phyloP scores from a whole-genome alignment of 2,329 filamentous ascomycete species.

The Beauveria sp. region DNA sequence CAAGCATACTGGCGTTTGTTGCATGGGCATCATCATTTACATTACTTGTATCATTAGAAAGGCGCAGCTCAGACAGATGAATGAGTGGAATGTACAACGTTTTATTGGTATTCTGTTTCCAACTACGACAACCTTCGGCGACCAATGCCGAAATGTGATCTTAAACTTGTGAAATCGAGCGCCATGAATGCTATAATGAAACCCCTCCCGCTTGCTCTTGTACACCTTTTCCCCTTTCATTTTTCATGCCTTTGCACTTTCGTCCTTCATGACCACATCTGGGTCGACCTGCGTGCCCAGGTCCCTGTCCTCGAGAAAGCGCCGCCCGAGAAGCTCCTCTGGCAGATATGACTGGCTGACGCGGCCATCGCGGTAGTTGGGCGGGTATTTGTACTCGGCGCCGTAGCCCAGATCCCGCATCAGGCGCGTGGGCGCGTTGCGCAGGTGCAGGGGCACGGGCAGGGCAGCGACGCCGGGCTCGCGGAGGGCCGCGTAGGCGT shows the following conservation, averaged over 20 bases:
- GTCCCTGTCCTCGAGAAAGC: slow-evolving; percentile 73
- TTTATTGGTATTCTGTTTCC: background rate
- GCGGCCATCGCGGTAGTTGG: slow-evolving; percentile 73
- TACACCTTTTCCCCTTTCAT: background rate
- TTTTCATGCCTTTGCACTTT: background rate
- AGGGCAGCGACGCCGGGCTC: slow-evolving; percentile 78
- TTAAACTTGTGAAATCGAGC: background rate
- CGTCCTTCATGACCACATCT: slow-evolving; percentile 43
- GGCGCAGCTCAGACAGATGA: background rate
- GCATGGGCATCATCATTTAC: background rate
- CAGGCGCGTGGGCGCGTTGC: slow-evolving; percentile 84
- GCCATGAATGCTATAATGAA: slow-evolving; percentile 5
- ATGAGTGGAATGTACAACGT: background rate
- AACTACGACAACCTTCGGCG: background rate
- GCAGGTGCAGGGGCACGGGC: slow-evolving; percentile 77
- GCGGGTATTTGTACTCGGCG: slow-evolving; percentile 92
- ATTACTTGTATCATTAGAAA: background rate
- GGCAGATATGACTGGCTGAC: slow-evolving; percentile 91
- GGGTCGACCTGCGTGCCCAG: slow-evolving; percentile 72
- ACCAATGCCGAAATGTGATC: background rate
- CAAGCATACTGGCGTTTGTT: background rate
- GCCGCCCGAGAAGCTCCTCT: slow-evolving; percentile 58
- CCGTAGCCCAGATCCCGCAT: slow-evolving; percentile 94
- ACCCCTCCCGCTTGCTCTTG: background rate
- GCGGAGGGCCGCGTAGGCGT: slow-evolving; percentile 67